A percentile compares a stretch with the other conserved stretches of the same genome.
phyloP scores from a whole-genome alignment of 2,329 filamentous ascomycete species.

The Venturia effusa region DNA sequence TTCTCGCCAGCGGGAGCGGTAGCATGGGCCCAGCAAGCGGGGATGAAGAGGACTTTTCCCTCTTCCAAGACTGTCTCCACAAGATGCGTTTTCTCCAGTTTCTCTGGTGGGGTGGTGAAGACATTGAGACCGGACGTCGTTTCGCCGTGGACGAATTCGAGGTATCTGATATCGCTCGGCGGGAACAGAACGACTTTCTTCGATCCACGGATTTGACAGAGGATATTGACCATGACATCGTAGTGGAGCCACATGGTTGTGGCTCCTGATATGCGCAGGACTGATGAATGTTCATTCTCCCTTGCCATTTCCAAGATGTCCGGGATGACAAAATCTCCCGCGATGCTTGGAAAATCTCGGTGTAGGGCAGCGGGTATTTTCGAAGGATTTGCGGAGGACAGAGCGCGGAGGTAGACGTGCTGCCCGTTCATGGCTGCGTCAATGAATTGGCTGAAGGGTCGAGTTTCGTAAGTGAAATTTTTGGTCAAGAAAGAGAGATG shows the following conservation, averaged over 20 bases:
- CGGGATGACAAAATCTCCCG: constrained; percentile 60
- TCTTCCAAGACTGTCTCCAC: constrained; percentile 51
- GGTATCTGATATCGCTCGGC: constrained; percentile 57
- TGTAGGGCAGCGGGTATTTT: constrained; percentile 58
- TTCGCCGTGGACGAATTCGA: constrained; percentile 63
- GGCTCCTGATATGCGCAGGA: constrained; percentile 66
- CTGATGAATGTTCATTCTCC: constrained; percentile 55
- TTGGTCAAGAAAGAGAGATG: constrained; percentile 77
- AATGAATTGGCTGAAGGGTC: constrained; percentile 57
- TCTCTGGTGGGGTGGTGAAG: constrained; percentile 33
- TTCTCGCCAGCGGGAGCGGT: constrained; percentile 43
- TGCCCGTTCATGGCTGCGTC: constrained; percentile 46
- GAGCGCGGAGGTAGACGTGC: constrained; percentile 65
- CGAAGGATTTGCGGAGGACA: constrained; percentile 58
- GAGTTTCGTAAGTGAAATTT: constrained; percentile 68
- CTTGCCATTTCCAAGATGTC: constrained; percentile 37
- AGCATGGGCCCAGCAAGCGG: constrained; percentile 69
- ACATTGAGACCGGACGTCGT: constrained; percentile 72
- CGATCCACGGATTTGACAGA: constrained; percentile 65
- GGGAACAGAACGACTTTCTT: constrained; percentile 71
- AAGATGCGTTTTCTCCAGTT: not conserved
- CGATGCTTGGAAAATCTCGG: constrained; percentile 60
- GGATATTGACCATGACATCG: constrained; percentile 81
- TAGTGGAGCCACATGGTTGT: constrained; percentile 89
- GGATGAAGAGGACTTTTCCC: constrained; percentile 72